Percentiles rank a stretch among this genome's conserved stretches.
phyloP scores from a whole-genome alignment of 2,329 filamentous ascomycete genomes.

The Epichloe coenophiala region DNA sequence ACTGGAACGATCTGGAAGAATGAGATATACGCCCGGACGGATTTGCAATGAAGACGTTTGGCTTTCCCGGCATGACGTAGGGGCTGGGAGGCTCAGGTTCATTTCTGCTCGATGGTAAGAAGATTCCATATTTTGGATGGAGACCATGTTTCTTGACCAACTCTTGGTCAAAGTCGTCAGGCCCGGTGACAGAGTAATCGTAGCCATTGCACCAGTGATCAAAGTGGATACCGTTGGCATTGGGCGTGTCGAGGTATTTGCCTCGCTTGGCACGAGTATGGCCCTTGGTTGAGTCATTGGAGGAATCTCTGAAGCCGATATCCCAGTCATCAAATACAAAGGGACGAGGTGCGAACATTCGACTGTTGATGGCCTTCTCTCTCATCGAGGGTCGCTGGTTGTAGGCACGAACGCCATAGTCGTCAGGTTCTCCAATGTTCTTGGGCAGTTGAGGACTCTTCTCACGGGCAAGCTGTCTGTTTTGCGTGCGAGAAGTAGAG shows the following conservation, averaged over 20 bases:
- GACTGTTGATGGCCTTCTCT: conserved; percentile 34
- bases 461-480: conserved; percentile 19
- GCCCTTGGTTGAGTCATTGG: conserved; percentile 40
- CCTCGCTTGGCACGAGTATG: conserved; percentile 39
- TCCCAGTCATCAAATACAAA: conserved; percentile 38
- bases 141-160: conserved; percentile 34
- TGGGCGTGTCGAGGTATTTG: conserved; percentile 39
- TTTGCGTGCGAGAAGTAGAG: conserved; percentile 13
- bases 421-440: conserved; percentile 33
- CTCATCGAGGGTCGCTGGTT: conserved; percentile 25
- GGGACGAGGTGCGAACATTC: conserved; percentile 33
- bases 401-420: conserved; percentile 35
- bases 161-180: conserved; percentile 37
- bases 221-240: conserved; percentile 38
- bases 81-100: conserved; percentile 26
- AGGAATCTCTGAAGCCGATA: conserved; percentile 46
- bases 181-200: conserved; percentile 34
- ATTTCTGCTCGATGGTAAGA: conserved; percentile 34
- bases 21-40: conserved; percentile 34
- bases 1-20: conserved; percentile 31
- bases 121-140: conserved; percentile 40
- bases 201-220: conserved; percentile 40
- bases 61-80: conserved; percentile 30
- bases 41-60: conserved; percentile 34
- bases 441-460: conserved; percentile 26